Conservation (phyloP, 2,329 filamentous ascomycete species). For the Colletotrichum endophyticum region DNA sequence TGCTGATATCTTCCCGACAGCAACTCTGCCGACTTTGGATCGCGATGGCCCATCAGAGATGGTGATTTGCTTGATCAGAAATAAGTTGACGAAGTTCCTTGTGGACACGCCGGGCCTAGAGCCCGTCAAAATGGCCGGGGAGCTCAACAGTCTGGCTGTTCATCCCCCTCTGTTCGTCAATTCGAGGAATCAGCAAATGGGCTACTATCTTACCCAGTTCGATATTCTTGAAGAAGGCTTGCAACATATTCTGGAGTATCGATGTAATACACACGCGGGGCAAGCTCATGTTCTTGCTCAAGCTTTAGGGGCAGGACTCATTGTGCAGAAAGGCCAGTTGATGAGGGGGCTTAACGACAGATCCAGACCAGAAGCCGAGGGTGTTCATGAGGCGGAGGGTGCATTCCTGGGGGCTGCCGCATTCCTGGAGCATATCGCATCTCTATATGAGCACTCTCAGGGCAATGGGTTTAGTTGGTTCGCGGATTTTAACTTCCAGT, state of each 20-base stretch:
- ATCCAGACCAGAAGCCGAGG: not conserved
- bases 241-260: not conserved
- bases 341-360: not conserved
- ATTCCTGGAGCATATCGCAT: not conserved
- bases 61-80: not conserved
- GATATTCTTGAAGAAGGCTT: not conserved
- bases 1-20: not conserved
- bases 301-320: not conserved
- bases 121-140: not conserved
- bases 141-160: not conserved
- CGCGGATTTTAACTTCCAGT: not conserved
- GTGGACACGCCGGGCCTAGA: not conserved
- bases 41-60: not conserved
- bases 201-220: not conserved
- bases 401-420: not conserved
- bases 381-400: not conserved
- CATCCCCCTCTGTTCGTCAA: not conserved
- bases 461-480: not conserved
- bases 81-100: not conserved
- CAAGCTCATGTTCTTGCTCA: not conserved
- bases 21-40: not conserved
- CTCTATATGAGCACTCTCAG: not conserved
- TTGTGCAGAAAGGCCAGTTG: not conserved
- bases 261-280: not conserved
- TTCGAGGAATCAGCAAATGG: not conserved